A percentile compares a stretch with the other conserved stretches of the same genome.
Evolutionary conservation across 495 filamentous ascomycete genomes (phyloP).

Genomic region (Platismatia glauca): DNA sequence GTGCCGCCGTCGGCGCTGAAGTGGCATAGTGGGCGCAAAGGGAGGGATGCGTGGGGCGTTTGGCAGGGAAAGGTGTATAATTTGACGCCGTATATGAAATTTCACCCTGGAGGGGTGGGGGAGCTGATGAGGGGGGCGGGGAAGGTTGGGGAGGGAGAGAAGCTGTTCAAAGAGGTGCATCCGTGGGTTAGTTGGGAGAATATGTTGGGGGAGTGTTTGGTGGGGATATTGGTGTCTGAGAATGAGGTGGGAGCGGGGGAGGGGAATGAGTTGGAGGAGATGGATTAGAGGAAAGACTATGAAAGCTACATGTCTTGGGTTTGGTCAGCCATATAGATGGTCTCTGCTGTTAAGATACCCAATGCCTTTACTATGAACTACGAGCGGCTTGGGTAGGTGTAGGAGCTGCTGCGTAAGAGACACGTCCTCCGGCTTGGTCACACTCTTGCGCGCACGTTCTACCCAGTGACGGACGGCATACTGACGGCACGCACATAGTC

Average conservation of each 20-base stretch:
- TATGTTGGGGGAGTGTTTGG: slow-evolving; percentile 75
- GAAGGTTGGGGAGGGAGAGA: slow-evolving; percentile 54
- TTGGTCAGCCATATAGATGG: background rate
- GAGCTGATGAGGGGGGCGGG: slow-evolving; percentile 78
- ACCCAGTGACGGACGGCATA: slow-evolving; percentile 4
- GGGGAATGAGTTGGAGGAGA: slow-evolving; percentile 50
- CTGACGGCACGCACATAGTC: background rate
- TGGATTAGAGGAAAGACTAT: slow-evolving; percentile 53
- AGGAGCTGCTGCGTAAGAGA: slow-evolving; percentile 11
- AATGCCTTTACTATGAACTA: background rate
- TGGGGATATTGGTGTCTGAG: slow-evolving; percentile 81
- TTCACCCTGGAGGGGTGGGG: slow-evolving; percentile 84
- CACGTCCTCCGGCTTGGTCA: background rate
- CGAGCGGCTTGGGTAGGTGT: slow-evolving; percentile 12
- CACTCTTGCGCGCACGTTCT: background rate
- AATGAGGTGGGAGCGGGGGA: slow-evolving; percentile 39
- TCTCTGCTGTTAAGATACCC: background rate
- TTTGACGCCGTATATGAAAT: slow-evolving; percentile 77
- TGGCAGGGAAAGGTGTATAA: slow-evolving; percentile 88
- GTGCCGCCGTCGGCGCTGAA: slow-evolving; percentile 75
- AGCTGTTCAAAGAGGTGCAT: slow-evolving; percentile 85
- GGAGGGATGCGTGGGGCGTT: slow-evolving; percentile 79
- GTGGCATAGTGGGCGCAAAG: slow-evolving; percentile 65
- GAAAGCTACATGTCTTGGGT: background rate
- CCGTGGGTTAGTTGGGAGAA: slow-evolving; percentile 98